A percentile compares a stretch with the other conserved stretches of the same genome.
phyloP scores from a whole-genome alignment of 1,284 basidiomycete species.

The Phaffia rhodozyma region DNA sequence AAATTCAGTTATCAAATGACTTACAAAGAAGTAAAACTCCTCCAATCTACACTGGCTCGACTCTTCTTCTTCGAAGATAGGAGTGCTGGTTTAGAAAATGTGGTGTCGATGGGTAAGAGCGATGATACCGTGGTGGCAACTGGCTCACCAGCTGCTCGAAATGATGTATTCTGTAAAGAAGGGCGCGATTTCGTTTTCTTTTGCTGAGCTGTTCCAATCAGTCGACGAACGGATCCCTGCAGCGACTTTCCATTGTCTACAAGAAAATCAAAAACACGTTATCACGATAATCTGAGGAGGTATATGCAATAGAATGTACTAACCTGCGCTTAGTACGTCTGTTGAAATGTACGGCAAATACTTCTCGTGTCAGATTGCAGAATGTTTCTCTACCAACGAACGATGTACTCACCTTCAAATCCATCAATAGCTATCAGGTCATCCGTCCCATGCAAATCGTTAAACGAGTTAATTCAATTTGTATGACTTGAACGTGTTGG shows the following conservation, averaged over 20 bases:
- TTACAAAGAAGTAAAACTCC: constrained; percentile 6
- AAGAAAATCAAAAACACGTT: neutral
- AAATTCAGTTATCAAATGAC: neutral
- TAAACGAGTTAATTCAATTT: neutral
- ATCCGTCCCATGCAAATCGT: neutral
- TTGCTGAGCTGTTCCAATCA: neutral
- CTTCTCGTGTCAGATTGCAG: neutral
- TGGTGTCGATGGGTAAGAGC: neutral
- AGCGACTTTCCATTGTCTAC: constrained; percentile 13
- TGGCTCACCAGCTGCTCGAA: constrained; percentile 4
- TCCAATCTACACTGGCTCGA: neutral
- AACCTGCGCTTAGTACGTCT: too few species aligned
- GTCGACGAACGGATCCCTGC: constrained; percentile 13
- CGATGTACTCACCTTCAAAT: neutral
- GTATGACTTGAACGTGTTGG: neutral
- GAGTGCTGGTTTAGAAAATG: neutral
- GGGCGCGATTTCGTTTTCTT: constrained; percentile 9
- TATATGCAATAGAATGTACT: neutral
- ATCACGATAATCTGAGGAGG: neutral
- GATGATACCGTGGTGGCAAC: neutral
- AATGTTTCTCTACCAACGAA: neutral
- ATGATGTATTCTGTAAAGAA: neutral
- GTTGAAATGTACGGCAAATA: too few species aligned
- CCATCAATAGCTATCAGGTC: constrained; percentile 4
- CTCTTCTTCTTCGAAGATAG: neutral